These are phyloP conservation scores for Alternaria tenuissima DNA, from an alignment of 2,329 filamentous ascomycete species.

Conservation along the genomic window DNA sequence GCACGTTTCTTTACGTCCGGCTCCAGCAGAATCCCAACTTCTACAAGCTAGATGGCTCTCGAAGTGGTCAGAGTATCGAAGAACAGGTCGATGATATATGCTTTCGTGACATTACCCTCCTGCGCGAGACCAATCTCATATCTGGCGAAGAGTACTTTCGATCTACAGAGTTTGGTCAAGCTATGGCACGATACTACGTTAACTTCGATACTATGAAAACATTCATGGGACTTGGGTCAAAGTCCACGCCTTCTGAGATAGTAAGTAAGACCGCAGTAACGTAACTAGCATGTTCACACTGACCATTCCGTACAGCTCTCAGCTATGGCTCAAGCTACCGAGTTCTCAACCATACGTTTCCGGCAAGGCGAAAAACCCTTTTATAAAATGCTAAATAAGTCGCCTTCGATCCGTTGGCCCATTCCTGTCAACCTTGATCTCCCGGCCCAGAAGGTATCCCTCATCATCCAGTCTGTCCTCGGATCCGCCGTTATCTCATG, in stretches of 20 bases:
- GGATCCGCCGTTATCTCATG: conserved; percentile 66
- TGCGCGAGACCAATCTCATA: conserved; percentile 69
- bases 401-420: conserved; percentile 72
- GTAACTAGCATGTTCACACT: neutral
- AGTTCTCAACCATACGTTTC: conserved; percentile 77
- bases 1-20: conserved; percentile 81
- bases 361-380: conserved; percentile 72
- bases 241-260: conserved; percentile 71
- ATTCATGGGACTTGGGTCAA: conserved; percentile 69
- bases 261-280: conserved; percentile 57
- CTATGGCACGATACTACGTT: conserved; percentile 85
- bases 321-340: conserved; percentile 70
- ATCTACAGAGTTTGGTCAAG: conserved; percentile 76
- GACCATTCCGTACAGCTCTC: conserved; percentile 62
- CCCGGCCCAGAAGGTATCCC: conserved; percentile 76
- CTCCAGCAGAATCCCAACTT: conserved; percentile 73
- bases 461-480: conserved; percentile 79
- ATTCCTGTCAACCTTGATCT: conserved; percentile 72
- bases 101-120: conserved; percentile 69
- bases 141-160: conserved; percentile 59
- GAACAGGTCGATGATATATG: conserved; percentile 75
- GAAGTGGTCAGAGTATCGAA: conserved; percentile 62
- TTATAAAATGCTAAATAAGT: conserved; percentile 77
- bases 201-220: conserved; percentile 80
- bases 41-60: conserved; percentile 70